These are phyloP conservation scores for Phytomonas sp. DNA, from an alignment of 208 protist genomes.

Conservation along the genomic window DNA sequence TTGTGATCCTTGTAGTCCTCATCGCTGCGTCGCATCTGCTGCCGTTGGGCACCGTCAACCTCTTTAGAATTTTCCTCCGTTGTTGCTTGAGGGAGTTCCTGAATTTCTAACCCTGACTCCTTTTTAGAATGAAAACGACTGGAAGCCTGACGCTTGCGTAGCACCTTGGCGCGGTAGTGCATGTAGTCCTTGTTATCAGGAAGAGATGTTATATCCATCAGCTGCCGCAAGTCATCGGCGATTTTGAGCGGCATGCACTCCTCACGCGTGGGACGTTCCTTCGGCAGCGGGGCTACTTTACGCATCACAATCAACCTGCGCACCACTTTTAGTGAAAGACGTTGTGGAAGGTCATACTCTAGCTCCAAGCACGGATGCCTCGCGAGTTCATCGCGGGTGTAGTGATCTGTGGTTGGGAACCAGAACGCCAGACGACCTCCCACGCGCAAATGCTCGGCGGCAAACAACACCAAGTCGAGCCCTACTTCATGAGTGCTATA, in stretches of 20 bases:
- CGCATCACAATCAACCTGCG: conserved; percentile 63
- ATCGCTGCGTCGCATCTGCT: conserved; percentile 6
- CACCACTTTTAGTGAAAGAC: conserved; percentile 74
- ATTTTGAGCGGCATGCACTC: conserved; percentile 29
- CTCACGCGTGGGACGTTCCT: conserved; percentile 28
- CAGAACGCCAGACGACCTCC: conserved; percentile 90
- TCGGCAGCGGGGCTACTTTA: conserved; percentile 34
- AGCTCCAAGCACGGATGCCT: conserved; percentile 87
- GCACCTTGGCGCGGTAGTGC: conserved; percentile 50
- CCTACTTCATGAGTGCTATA: conserved; percentile 67
- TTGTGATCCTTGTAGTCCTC: conserved; percentile 1
- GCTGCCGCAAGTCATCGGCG: conserved; percentile 37
- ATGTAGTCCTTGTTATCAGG: conserved; percentile 66
- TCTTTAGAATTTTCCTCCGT: not conserved
- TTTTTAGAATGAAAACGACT: conserved; percentile 4
- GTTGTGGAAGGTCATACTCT: conserved; percentile 65
- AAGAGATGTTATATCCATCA: conserved; percentile 58
- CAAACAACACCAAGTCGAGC: conserved; percentile 89
- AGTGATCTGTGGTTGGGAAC: conserved; percentile 90
- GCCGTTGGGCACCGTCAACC: not conserved
- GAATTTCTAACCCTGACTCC: not conserved
- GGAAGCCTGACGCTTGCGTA: conserved; percentile 38
- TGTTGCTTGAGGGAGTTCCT: not conserved
- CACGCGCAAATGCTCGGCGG: conserved; percentile 75
- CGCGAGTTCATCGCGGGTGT: conserved; percentile 85